These are phyloP conservation scores for Nannochloropsis granulata DNA, from an alignment of 108 stramenopile genomes.

Conservation along the genomic window DNA sequence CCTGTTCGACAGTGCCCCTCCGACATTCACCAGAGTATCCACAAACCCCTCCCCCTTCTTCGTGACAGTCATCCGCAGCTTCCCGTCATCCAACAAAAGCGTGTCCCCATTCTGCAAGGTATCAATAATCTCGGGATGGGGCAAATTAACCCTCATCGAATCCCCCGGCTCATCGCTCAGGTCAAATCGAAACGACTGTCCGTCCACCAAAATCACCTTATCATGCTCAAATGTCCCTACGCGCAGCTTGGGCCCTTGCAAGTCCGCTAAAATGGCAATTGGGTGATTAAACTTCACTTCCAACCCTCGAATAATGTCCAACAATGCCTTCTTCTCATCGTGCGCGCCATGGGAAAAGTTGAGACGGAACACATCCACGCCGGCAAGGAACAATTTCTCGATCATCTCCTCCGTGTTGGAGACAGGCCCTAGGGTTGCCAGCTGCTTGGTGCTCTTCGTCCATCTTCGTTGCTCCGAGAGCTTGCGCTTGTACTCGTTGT, in stretches of 20 bases:
- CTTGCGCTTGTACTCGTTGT: not conserved
- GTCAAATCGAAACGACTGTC: conserved; percentile 74
- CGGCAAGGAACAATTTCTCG: conserved; percentile 77
- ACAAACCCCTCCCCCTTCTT: conserved; percentile 60
- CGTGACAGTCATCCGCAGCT: conserved; percentile 67
- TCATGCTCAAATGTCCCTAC: conserved; percentile 65
- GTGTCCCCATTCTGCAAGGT: conserved; percentile 56
- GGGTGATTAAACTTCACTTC: conserved; percentile 85
- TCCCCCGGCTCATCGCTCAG: conserved; percentile 61
- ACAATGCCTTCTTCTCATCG: conserved; percentile 77
- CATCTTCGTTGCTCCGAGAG: not conserved
- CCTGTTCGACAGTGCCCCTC: conserved; percentile 67
- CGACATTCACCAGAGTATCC: conserved; percentile 65
- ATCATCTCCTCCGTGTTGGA: conserved; percentile 69
- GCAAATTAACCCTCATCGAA: conserved; percentile 60
- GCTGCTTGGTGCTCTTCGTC: conserved; percentile 31
- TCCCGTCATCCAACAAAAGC: conserved; percentile 85
- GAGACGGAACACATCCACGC: conserved; percentile 83
- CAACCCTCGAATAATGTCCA: conserved; percentile 38
- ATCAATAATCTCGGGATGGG: conserved; percentile 82
- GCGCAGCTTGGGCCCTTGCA: conserved; percentile 84
- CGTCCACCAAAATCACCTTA: conserved; percentile 43
- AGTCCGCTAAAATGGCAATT: conserved; percentile 77
- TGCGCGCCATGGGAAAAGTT: conserved; percentile 88
- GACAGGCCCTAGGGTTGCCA: conserved; percentile 80